Evolutionary conservation across 345 rosid species (phyloP).

Genomic region (Eucalyptus brandiana): DNA sequence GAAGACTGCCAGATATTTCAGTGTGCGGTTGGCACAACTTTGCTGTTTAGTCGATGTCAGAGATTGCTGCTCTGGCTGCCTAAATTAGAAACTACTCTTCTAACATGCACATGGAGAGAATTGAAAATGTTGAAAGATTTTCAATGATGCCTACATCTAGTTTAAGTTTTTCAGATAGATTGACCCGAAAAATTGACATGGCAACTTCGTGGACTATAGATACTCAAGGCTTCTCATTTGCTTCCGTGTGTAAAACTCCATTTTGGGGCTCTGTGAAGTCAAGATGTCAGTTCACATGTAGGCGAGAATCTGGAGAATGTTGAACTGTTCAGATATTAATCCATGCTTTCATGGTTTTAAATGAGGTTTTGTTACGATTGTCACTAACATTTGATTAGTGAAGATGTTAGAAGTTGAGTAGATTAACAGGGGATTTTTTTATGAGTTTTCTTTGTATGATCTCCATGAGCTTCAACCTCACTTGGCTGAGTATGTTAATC

Average conservation of each 20-base stretch:
- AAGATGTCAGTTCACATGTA: not conserved
- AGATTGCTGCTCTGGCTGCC: not conserved
- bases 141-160: not conserved
- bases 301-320: not conserved
- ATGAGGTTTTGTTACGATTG: not conserved
- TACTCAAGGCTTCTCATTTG: not conserved
- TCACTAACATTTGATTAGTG: not conserved
- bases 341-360: not conserved
- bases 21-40: not conserved
- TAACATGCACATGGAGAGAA: not conserved
- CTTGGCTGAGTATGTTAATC: not conserved
- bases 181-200: not conserved
- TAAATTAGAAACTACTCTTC: not conserved
- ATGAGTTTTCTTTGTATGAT: not conserved
- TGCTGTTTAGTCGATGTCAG: not conserved
- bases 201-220: not conserved
- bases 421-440: not conserved
- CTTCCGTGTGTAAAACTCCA: not conserved
- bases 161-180: not conserved
- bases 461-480: not conserved
- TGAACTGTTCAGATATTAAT: not conserved
- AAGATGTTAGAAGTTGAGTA: not conserved
- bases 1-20: not conserved
- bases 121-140: not conserved
- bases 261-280: not conserved